A percentile compares a stretch with the other conserved stretches of the same genome.
Conservation (phyloP, 441 rosid genomes). For the Croton laevigatus region DNA sequence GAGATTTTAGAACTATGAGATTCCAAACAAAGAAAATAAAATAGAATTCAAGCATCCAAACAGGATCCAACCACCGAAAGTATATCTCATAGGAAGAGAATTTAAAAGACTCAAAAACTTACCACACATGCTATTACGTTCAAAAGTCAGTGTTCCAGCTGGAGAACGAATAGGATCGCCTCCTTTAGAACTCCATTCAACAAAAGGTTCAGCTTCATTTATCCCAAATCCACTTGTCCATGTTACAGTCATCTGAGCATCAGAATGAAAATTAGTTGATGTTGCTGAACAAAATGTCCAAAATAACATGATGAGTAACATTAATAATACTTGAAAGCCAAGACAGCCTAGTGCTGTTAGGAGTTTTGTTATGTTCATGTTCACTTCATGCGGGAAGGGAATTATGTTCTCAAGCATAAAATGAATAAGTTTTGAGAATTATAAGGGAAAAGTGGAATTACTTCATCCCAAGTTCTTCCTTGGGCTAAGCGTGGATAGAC, state of each 20-base stretch:
- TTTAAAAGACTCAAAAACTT: slow-evolving; percentile 26
- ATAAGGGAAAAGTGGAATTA: slow-evolving; percentile 26
- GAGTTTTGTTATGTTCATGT: not conserved
- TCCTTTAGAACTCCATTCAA: slow-evolving; percentile 68
- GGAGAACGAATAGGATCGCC: slow-evolving; percentile 48
- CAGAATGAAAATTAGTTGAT: slow-evolving; percentile 4
- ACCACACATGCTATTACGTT: slow-evolving; percentile 69
- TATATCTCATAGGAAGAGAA: not conserved
- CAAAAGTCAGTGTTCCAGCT: slow-evolving; percentile 72
- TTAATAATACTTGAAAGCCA: not conserved
- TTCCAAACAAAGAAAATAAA: not conserved
- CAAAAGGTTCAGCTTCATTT: slow-evolving; percentile 62
- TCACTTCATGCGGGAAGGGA: not conserved
- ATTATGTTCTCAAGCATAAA: not conserved
- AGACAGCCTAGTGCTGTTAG: not conserved
- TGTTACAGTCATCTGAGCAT: slow-evolving; percentile 70
- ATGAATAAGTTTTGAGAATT: not conserved
- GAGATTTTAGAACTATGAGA: not conserved
- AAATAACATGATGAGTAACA: not conserved
- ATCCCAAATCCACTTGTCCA: slow-evolving; percentile 91
- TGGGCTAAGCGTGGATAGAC: slow-evolving; percentile 79
- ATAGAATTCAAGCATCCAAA: too few species aligned
- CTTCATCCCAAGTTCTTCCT: slow-evolving; percentile 82
- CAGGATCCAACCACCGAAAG: too few species aligned
- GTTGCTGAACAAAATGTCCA: not conserved